Evolutionary conservation across 2,329 filamentous ascomycete species (phyloP), one percentile per base, ranked within the genome.

Genomic region (Metarhizium anisopliae): DNA sequence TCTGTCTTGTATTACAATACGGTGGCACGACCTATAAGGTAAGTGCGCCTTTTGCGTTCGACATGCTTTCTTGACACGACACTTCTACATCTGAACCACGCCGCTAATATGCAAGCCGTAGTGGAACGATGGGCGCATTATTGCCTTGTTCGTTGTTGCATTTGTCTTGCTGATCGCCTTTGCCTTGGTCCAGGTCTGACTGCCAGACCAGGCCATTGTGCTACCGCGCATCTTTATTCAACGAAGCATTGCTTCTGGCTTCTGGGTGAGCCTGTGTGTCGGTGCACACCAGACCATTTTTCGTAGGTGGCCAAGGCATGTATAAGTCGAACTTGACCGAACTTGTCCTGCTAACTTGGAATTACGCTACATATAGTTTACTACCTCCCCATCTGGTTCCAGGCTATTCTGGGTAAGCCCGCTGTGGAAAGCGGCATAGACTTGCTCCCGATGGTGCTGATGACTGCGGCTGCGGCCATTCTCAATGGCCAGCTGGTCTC

Each of bases 361-460:
- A 72, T 14, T 20, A 8, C 42, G 10, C 32, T 13, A 59, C 25
- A 25, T 25, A 1, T 25, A 25, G 68, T 73, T 7, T 76, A 75
- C 64, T 79, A 71, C 61, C 65, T 79, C 10, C 76, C 77, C 13
- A 70, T 79, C 54, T 80, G 74, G 71, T 79, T 77, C 64, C 76
- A 78, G 58, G 71, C 72, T n/a, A 71, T 76, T 55, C 64, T 72
- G 57, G 72, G 60, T 35, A 49, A 55, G 16, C 57, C 60, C 0
- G 63, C 66, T 20, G 53, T 63, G 2, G 47, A 61, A 6, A 62
- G 62, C 1, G 65, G 66, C 18, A 60, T 67, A 40, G 54, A 60
- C 38, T 59, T 59, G 1, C 52, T 67, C 4, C 63, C 64, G 7
- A 55, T 63, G 16, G 59, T 63, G 30, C 49, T 64, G 8, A 50